Evolutionary conservation across 768 basidiomycete genomes (phyloP).

Genomic region (Trametes maxima): DNA sequence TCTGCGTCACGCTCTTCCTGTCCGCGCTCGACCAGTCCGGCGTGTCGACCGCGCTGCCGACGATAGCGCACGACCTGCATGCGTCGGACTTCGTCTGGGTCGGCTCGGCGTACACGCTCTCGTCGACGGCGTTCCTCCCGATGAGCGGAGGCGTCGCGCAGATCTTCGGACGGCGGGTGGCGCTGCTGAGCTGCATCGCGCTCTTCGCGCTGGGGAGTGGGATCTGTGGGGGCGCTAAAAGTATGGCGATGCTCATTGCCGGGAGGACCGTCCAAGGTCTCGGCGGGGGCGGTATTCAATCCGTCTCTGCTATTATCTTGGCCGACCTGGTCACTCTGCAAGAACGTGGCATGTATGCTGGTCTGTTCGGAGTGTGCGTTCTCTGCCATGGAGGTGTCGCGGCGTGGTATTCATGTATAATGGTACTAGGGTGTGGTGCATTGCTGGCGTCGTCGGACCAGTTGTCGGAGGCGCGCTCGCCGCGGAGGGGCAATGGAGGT

Average conservation of each 20-base stretch:
- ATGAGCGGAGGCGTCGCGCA: conserved; percentile 34
- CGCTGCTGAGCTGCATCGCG: conserved; percentile 32
- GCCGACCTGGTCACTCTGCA: conserved; percentile 41
- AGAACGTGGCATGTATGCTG: conserved; percentile 34
- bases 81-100: conserved; percentile 27
- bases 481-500: conserved; percentile 2
- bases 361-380: neutral
- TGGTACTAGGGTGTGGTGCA: conserved; percentile 27
- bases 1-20: neutral
- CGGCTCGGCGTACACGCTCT: conserved; percentile 36
- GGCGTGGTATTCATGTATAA: neutral
- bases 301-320: conserved; percentile 36
- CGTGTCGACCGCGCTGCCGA: conserved; percentile 28
- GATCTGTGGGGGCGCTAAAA: conserved; percentile 40
- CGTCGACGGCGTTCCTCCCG: conserved; percentile 38
- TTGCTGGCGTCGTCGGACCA: conserved; percentile 31
- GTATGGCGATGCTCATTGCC: conserved; percentile 44
- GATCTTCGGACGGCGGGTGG: conserved; percentile 38
- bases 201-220: conserved; percentile 42
- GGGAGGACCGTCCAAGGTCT: conserved; percentile 38
- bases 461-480: conserved; percentile 33
- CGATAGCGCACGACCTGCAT: conserved; percentile 19
- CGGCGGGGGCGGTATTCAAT: conserved; percentile 34
- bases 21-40: conserved; percentile 1
- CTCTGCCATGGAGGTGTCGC: conserved; percentile 6